phyloP scores from a whole-genome alignment of 2,329 filamentous ascomycete genomes.

The Aspergillus udagawae region DNA sequence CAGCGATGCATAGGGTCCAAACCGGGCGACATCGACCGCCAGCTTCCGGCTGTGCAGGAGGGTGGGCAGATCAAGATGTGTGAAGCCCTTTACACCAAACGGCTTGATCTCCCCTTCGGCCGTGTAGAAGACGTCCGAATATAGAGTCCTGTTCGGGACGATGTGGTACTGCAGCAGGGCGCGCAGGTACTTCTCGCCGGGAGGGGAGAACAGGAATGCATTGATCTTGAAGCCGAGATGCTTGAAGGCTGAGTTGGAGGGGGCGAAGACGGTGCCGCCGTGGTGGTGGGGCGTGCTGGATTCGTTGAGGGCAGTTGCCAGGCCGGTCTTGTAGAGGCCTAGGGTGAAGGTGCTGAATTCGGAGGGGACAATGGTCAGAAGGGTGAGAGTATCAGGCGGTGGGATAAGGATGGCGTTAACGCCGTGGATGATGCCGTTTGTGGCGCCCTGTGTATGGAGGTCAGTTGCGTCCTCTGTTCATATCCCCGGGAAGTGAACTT shows the following conservation, averaged over 20 bases:
- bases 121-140: conserved; percentile 70
- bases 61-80: conserved; percentile 62
- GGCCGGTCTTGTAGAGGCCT: conserved; percentile 69
- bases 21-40: conserved; percentile 66
- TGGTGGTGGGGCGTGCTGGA: conserved; percentile 40
- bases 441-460: conserved; percentile 51
- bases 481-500: conserved; percentile 15
- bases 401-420: conserved; percentile 72
- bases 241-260: conserved; percentile 74
- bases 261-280: conserved; percentile 77
- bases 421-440: conserved; percentile 78
- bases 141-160: conserved; percentile 69
- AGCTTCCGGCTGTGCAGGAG: conserved; percentile 63
- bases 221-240: conserved; percentile 69
- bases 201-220: conserved; percentile 77
- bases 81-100: conserved; percentile 35
- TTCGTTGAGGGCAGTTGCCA: conserved; percentile 57
- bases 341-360: conserved; percentile 76
- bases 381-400: conserved; percentile 61
- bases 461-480: background rate
- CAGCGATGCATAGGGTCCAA: conserved; percentile 65
- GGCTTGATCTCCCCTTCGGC: conserved; percentile 37
- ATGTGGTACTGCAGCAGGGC: conserved; percentile 78
- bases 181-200: conserved; percentile 69
- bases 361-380: conserved; percentile 62